Conservation (phyloP, 129 eudicot genomes). For the Helianthus tuberosus region DNA sequence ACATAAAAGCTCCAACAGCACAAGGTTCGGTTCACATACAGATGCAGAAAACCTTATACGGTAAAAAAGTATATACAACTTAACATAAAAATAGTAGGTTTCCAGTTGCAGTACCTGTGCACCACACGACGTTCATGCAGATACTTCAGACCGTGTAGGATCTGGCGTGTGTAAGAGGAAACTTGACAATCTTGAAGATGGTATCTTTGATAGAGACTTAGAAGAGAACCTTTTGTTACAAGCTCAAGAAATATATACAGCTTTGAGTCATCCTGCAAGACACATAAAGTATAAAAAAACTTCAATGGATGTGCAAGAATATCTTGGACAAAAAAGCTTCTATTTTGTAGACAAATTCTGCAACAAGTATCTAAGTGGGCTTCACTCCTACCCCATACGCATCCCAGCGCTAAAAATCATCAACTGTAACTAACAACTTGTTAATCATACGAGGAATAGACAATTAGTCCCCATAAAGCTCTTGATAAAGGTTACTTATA, state of each 20-base stretch:
- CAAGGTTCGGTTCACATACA: neutral
- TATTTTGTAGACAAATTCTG: constrained; percentile 2
- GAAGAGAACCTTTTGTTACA: constrained; percentile 80
- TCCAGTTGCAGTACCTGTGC: constrained; percentile 67
- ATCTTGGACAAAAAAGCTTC: neutral
- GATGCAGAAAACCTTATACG: constrained; percentile 5
- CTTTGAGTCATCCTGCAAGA: constrained; percentile 65
- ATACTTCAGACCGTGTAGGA: constrained; percentile 83
- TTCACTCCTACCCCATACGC: neutral
- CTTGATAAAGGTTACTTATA: neutral
- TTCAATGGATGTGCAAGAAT: neutral
- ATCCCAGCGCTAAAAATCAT: neutral
- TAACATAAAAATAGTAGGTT: neutral
- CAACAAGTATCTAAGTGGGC: constrained; percentile 6
- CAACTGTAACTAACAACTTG: neutral
- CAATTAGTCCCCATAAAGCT: constrained; percentile 3
- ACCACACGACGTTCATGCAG: constrained; percentile 80
- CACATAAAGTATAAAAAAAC: constrained; percentile 1
- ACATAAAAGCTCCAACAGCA: neutral
- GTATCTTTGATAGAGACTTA: constrained; percentile 72
- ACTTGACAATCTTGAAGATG: constrained; percentile 75
- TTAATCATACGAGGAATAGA: neutral
- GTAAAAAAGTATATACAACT: neutral
- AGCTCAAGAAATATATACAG: constrained; percentile 96
- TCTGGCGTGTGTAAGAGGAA: constrained; percentile 84